Base-by-base conservation (phyloP, 2,329 filamentous ascomycete genomes). In the Aurifilum marmelostoma region DNA sequence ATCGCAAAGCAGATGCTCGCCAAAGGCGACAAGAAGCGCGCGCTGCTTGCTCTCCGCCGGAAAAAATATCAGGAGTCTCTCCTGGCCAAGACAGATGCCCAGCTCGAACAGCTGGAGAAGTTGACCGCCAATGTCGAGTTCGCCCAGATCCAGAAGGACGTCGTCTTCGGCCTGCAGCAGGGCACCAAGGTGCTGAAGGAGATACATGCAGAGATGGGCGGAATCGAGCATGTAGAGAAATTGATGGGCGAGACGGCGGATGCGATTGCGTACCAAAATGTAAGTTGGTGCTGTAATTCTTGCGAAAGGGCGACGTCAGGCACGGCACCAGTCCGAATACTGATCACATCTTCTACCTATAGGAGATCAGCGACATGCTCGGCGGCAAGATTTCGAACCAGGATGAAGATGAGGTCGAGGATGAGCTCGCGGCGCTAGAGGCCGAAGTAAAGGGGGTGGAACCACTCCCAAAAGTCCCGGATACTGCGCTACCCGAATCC, bases 51-150 rank as follows among this genome's bases (percentile, higher is more conserved):
- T 1, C 86, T 99, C 71, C 91, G 96, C 68, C 89, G 94, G 74
- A 97, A 97, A 82, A 99, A 98, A 80, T 98, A 97, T 84, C 96
- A 99, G 79, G 92, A 98, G 79, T 91, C 92, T 34, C 86, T 98
- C 29, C 86, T 98, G 16, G 85, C 88, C 71, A 95, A 97, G 83
- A 97, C 95, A 16, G 95, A 99, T 80, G 88, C 89, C 68, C 95
- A 98, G 82, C 88, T 99, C n/a, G 93, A 92, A 73, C 93, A 97
- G 80, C 85, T 99, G 27, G 94, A 99, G 83, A 89, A 93, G 77
- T 83, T 99, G 73, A 96, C 93, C 11, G 88, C 89, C 67, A 94
- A 89, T 77, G 94, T 99, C 75, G 96, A 99, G 81, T 99, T 99
- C 80, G 93, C 96, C 52, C 87, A 95, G 34, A 96, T 99, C 73